phyloP scores from a whole-genome alignment of 2,329 filamentous ascomycete species.

The Lecanosticta acicola region DNA sequence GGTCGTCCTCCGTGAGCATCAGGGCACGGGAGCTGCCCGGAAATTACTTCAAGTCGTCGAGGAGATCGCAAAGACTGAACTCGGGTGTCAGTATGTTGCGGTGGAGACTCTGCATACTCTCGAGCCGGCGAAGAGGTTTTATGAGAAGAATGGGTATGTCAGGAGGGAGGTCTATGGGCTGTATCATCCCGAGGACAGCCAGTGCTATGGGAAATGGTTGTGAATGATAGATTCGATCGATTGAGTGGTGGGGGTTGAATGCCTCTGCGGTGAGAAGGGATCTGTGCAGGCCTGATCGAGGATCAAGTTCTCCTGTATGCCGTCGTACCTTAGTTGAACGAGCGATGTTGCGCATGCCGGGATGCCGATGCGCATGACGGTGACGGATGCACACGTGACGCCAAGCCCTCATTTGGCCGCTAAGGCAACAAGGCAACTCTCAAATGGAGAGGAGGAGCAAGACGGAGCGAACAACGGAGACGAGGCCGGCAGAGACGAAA shows the following conservation, averaged over 20 bases:
- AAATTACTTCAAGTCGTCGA: neutral
- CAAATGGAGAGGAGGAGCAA: too few relatives aligned
- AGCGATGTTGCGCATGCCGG: too few relatives aligned
- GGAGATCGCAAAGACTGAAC: neutral
- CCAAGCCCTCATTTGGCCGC: too few relatives aligned
- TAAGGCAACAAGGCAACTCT: too few relatives aligned
- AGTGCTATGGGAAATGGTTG: conserved; percentile 3
- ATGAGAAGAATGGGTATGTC: conserved; percentile 1
- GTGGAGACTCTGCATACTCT: conserved; percentile 1
- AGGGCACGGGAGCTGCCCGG: neutral
- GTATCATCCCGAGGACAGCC: conserved; percentile 1
- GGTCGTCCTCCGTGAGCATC: neutral
- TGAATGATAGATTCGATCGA: too few relatives aligned
- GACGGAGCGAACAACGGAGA: neutral
- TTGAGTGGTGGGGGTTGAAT: too few relatives aligned
- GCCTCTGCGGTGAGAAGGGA: too few relatives aligned
- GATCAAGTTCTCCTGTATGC: too few relatives aligned
- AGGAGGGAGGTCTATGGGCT: neutral
- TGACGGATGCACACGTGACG: too few relatives aligned
- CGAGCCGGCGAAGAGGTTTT: conserved; percentile 2
- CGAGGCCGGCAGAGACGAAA: neutral
- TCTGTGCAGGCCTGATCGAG: too few relatives aligned
- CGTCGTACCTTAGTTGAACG: too few relatives aligned
- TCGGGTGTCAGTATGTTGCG: neutral
- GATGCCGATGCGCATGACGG: too few relatives aligned